Percentiles rank a stretch among this genome's conserved stretches.
phyloP scores from a whole-genome alignment of 306 rosid genomes.

The Potentilla sterilis region DNA sequence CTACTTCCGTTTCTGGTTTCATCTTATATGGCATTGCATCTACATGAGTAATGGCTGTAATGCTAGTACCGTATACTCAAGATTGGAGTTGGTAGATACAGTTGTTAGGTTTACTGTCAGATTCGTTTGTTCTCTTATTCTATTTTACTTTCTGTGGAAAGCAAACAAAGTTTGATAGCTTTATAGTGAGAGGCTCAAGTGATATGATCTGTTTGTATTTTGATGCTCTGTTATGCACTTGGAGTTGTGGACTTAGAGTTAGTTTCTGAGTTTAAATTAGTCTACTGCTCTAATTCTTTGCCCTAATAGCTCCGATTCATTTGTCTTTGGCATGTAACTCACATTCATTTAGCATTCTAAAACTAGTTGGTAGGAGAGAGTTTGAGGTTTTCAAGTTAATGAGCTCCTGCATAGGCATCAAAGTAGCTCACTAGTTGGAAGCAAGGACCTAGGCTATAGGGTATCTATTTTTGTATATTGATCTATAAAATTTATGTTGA shows the following conservation, averaged over 20 bases:
- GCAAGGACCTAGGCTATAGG: not conserved
- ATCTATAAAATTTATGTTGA: not conserved
- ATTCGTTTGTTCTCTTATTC: not conserved
- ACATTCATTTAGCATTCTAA: not conserved
- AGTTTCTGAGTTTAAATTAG: not conserved
- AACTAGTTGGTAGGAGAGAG: not conserved
- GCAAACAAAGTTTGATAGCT: not conserved
- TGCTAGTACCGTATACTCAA: not conserved
- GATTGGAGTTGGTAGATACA: not conserved
- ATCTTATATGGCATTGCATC: not conserved
- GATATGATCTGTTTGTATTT: not conserved
- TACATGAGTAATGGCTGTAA: not conserved
- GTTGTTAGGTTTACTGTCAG: not conserved
- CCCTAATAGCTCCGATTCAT: not conserved
- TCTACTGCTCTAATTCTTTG: not conserved
- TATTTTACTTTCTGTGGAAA: not conserved
- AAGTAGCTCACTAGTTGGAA: not conserved
- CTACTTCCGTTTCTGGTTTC: not conserved
- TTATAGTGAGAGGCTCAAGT: not conserved
- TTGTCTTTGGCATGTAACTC: not conserved
- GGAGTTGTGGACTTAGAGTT: not conserved
- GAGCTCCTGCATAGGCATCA: not conserved
- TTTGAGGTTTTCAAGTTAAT: not conserved
- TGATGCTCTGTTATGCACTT: not conserved
- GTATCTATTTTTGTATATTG: not conserved